phyloP scores from a whole-genome alignment of 306 rosid genomes.

The Cicer chorassanicum region DNA sequence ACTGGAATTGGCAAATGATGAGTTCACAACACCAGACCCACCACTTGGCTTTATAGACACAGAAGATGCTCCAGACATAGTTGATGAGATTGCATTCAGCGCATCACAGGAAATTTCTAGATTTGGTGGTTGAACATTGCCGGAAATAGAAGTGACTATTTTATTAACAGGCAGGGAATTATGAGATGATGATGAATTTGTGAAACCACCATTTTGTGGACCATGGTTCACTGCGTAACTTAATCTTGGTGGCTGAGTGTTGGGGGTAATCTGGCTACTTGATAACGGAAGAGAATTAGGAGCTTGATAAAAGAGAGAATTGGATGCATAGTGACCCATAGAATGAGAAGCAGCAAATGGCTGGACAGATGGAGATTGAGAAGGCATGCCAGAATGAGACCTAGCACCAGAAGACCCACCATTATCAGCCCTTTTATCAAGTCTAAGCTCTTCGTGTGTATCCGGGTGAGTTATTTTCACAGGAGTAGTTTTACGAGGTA shows the following conservation, averaged over 20 bases:
- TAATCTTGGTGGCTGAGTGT: slow-evolving; percentile 66
- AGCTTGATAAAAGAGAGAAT: slow-evolving; percentile 48
- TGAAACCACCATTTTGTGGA: slow-evolving; percentile 55
- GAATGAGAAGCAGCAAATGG: slow-evolving; percentile 58
- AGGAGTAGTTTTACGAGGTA: slow-evolving; percentile 68
- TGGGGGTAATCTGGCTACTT: slow-evolving; percentile 65
- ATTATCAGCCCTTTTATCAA: slow-evolving; percentile 71
- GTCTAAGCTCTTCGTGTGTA: slow-evolving; percentile 81
- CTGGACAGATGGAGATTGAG: slow-evolving; percentile 72
- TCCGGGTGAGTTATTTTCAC: slow-evolving; percentile 93
- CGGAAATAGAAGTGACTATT: slow-evolving; percentile 52
- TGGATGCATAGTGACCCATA: slow-evolving; percentile 51
- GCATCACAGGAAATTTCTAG: slow-evolving; percentile 58
- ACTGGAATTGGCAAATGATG: slow-evolving; percentile 48
- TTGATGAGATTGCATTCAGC: slow-evolving; percentile 49
- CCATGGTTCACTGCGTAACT: slow-evolving; percentile 64
- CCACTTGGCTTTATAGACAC: slow-evolving; percentile 60
- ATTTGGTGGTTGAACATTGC: slow-evolving; percentile 52
- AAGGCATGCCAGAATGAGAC: slow-evolving; percentile 60
- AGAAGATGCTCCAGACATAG: slow-evolving; percentile 51
- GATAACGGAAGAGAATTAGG: slow-evolving; percentile 65
- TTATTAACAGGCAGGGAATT: slow-evolving; percentile 56
- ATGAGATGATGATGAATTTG: slow-evolving; percentile 59
- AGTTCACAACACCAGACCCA: slow-evolving; percentile 50
- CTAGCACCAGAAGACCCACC: slow-evolving; percentile 62